These are phyloP conservation scores for Mycocentrospora acerina DNA, from an alignment of 2,329 filamentous ascomycete species.

Conservation along the genomic window DNA sequence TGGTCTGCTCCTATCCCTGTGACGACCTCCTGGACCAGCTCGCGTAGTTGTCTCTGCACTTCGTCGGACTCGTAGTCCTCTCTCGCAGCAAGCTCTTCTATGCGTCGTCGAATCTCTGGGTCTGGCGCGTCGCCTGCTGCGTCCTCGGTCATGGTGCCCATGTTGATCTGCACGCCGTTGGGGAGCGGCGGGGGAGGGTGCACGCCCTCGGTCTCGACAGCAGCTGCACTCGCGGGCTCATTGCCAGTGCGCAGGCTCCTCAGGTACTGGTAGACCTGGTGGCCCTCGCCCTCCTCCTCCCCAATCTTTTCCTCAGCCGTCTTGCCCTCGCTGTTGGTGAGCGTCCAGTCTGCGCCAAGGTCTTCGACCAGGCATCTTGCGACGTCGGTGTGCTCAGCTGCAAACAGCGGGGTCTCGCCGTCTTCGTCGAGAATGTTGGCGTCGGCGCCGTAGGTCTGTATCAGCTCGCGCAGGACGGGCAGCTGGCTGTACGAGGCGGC, in stretches of 20 bases:
- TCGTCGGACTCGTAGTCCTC: conserved; percentile 81
- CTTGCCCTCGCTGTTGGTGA: conserved; percentile 71
- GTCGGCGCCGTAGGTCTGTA: conserved; percentile 74
- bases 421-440: conserved; percentile 87
- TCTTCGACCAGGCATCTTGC: conserved; percentile 82
- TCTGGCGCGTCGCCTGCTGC: conserved; percentile 65
- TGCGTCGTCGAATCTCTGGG: conserved; percentile 78
- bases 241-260: conserved; percentile 28
- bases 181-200: conserved; percentile 64
- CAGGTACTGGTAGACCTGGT: conserved; percentile 73
- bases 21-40: conserved; percentile 79
- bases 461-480: conserved; percentile 72
- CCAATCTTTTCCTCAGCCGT: conserved; percentile 81
- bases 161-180: conserved; percentile 72
- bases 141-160: conserved; percentile 68
- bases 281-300: conserved; percentile 73
- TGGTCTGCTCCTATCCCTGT: conserved; percentile 63
- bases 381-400: conserved; percentile 78
- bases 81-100: conserved; percentile 82
- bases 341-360: conserved; percentile 66
- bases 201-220: conserved; percentile 23
- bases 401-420: conserved; percentile 90
- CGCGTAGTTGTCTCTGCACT: conserved; percentile 76
- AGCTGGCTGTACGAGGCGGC: conserved; percentile 90
- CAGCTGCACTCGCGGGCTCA: conserved; percentile 24